Base-by-base conservation (phyloP, 2,329 filamentous ascomycete species). In the Trichophaea hybrida region DNA sequence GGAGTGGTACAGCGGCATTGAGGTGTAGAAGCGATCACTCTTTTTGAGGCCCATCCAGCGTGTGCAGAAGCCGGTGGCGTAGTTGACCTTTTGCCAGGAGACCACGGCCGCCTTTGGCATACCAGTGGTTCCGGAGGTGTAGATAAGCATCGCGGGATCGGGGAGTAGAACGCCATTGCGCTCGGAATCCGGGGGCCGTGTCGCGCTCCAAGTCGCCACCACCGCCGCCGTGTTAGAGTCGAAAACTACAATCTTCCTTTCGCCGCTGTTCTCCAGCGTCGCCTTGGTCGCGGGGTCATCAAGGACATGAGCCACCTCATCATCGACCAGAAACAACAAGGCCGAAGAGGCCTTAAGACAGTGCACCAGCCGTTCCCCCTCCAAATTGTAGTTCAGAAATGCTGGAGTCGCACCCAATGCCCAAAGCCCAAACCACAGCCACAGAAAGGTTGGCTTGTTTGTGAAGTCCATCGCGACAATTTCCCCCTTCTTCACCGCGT, bases 1-100 rank as follows among this genome's bases (percentile, higher is more conserved):
- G 44, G 85, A 84, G 74, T 95, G 89, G 70, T 95, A 94, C 5
- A 95, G 76, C 0, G 89, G 89, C 87, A 95, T 94, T 59, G 84
- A 84, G 10, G 86, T 90, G 69, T 88, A 91, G 69, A 88, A 82
- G 37, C 85, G 76, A 68, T 94, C 88, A 1, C 76, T 75, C 1
- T 75, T 72, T 10, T 74, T 77, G n/a, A 86, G 74, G 4, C 74
- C 73, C 35, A 87, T 73, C 72, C 83, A 83, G 2, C 73, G 70
- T 0, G 73, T 70, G 1, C 79, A 74, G 59, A 85, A 80, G 8
- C 70, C 72, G 24, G 75, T 75, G 1, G 77, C 80, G 1, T 77
- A 69, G 56, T 77, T 77, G 57, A 78, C 72, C 69, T 89, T 89
- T 24, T 73, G 75, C 84, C 84, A 88, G n/a, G 81, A 81, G 1